Percentiles rank a stretch among this genome's conserved stretches.
These are phyloP conservation scores for Pseudozyma sp. DNA, from an alignment of 1,284 basidiomycete genomes.

Conservation along the genomic window DNA sequence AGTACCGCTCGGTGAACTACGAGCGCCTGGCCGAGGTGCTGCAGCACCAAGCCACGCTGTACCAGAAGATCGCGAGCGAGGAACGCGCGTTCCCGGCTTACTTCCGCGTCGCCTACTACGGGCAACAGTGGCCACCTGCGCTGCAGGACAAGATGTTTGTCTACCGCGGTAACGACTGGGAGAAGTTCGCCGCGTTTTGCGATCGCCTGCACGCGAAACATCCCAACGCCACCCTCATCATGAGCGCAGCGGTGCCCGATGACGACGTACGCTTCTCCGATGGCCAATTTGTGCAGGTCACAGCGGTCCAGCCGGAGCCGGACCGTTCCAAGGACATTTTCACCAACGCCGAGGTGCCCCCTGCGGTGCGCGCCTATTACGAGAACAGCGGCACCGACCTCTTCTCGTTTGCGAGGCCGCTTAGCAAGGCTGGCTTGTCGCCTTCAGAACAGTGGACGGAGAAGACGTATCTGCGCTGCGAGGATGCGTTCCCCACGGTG, in stretches of 20 bases:
- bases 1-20: constrained; percentile 71
- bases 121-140: constrained; percentile 82
- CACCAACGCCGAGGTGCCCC: constrained; percentile 83
- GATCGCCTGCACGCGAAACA: constrained; percentile 93
- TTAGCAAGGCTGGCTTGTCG: constrained; percentile 42
- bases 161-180: constrained; percentile 90
- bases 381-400: constrained; percentile 75
- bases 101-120: constrained; percentile 91
- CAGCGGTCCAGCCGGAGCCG: constrained; percentile 85
- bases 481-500: constrained; percentile 91
- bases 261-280: constrained; percentile 69
- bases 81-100: constrained; percentile 72
- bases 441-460: constrained; percentile 77
- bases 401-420: constrained; percentile 75
- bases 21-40: constrained; percentile 63
- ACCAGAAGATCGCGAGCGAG: constrained; percentile 56
- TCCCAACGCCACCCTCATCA: constrained; percentile 84
- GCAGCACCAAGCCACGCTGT: constrained; percentile 62
- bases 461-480: constrained; percentile 74
- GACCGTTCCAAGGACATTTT: constrained; percentile 83
- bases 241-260: constrained; percentile 79
- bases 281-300: constrained; percentile 75
- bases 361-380: constrained; percentile 84
- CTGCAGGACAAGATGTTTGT: constrained; percentile 85
- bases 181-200: constrained; percentile 82